These are phyloP conservation scores for Euphorbia lathyris DNA, from an alignment of 345 rosid species.

Conservation along the genomic window DNA sequence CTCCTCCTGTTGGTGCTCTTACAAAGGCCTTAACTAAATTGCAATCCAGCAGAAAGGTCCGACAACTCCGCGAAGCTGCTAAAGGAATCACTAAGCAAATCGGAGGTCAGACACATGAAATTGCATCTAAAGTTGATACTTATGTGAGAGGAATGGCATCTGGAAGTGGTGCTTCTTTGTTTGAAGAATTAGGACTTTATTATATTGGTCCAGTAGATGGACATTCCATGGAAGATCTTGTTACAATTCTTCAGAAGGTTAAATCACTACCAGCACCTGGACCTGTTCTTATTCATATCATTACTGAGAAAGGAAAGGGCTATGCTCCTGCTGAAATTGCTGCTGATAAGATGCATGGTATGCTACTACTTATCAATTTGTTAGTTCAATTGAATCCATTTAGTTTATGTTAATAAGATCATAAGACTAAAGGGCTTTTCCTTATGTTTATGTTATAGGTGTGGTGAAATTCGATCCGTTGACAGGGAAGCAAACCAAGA, in stretches of 20 bases:
- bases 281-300: slow-evolving; percentile 60
- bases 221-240: slow-evolving; percentile 59
- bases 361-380: slow-evolving; percentile 5
- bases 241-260: slow-evolving; percentile 46
- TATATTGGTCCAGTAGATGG: slow-evolving; percentile 67
- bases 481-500: slow-evolving; percentile 57
- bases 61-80: slow-evolving; percentile 61
- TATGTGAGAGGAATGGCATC: slow-evolving; percentile 51
- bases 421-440: not conserved
- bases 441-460: slow-evolving; percentile 31
- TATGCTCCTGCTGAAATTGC: slow-evolving; percentile 71
- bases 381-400: not conserved
- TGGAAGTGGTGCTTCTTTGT: slow-evolving; percentile 40
- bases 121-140: slow-evolving; percentile 66
- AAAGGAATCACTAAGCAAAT: slow-evolving; percentile 59
- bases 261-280: slow-evolving; percentile 67
- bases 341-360: slow-evolving; percentile 70
- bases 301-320: slow-evolving; percentile 76
- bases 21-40: slow-evolving; percentile 50
- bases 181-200: slow-evolving; percentile 58
- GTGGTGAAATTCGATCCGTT: slow-evolving; percentile 56
- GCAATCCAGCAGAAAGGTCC: slow-evolving; percentile 52
- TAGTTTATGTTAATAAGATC: not conserved
- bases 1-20: slow-evolving; percentile 67
- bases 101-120: slow-evolving; percentile 46